Evolutionary conservation across 2,329 filamentous ascomycete species (phyloP), one percentile per base, ranked within the genome.

Genomic region (Chaetomium strumarium): DNA sequence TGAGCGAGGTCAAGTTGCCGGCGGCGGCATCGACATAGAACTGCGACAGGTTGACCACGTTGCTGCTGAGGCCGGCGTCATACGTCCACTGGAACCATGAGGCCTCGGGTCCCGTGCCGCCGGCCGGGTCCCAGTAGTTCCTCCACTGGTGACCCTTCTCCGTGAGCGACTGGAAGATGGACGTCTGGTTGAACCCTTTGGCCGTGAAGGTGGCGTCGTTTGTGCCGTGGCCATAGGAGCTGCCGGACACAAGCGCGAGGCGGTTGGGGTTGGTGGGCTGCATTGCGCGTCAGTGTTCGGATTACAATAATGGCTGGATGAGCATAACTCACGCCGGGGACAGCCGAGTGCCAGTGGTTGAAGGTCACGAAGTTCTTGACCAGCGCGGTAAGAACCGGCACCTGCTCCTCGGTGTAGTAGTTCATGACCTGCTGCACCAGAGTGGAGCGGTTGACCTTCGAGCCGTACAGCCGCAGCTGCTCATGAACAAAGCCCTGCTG

Each of bases 81-180:
- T 63, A 56, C 0, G 72, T 74, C 72, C 70, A 75, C 45, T 65
- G 60, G 57, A 73, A 76, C 62, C 71, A 74, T 1, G 65, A 58
- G 0, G 73, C 68, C 53, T 76, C 74, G 0, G 73, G 72, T 19
- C 66, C 69, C 2, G 62, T 64, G 3, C 65, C 66, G 8, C 59
- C 62, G 11, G 66, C 70, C 36, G 70, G 66, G 60, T 74, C 72
- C 42, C 70, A 67, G 62, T 76, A 77, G 62, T 77, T 75, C 50
- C 67, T 69, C 74, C 74, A 77, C 39, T 64, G 64, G 54, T 71
- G 67, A 50, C 64, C 63, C 17, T 63, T 63, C 49, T 73, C 70
- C 0, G 65, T 68, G 24, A 76, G 59, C 12, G 68, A 62, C 63
- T 74, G 65, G 64, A 75, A 75, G 58, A 75, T 68, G 52, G 65